Conservation (phyloP, 1,284 basidiomycete genomes). For the Gastroboletus turbinatus region DNA sequence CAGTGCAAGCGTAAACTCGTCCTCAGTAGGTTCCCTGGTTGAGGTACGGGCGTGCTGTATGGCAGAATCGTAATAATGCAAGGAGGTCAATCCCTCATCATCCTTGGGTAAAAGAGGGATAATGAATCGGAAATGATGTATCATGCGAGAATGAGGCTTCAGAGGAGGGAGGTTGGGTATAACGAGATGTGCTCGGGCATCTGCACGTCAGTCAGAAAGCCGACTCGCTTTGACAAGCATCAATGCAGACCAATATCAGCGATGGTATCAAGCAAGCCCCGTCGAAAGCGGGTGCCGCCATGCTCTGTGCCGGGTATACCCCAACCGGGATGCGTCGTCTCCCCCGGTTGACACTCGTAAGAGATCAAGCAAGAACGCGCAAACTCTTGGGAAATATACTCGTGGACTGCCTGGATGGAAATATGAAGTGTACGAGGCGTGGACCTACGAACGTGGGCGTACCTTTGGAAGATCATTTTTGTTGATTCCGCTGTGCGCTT, state of each 20-base stretch:
- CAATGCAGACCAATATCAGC: constrained; percentile 55
- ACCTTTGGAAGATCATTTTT: constrained; percentile 74
- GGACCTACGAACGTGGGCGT: constrained; percentile 24
- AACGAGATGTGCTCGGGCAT: constrained; percentile 61
- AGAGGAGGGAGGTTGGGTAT: constrained; percentile 61
- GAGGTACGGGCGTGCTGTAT: constrained; percentile 75
- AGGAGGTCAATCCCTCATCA: constrained; percentile 57
- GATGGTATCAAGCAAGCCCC: constrained; percentile 63
- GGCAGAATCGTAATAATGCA: constrained; percentile 75
- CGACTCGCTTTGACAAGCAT: background rate
- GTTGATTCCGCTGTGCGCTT: constrained; percentile 61
- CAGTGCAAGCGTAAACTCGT: constrained; percentile 68
- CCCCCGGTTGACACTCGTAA: constrained; percentile 74
- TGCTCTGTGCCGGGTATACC: constrained; percentile 67
- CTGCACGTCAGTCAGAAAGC: constrained; percentile 37
- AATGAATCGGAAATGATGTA: constrained; percentile 72
- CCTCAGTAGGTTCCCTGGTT: constrained; percentile 62
- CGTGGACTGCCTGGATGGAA: constrained; percentile 58
- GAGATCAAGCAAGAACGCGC: constrained; percentile 74
- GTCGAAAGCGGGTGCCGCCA: constrained; percentile 60
- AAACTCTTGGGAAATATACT: constrained; percentile 78
- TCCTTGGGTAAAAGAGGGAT: constrained; percentile 63
- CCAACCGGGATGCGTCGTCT: constrained; percentile 77
- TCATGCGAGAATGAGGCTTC: constrained; percentile 67
- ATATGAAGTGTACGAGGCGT: constrained; percentile 1